Conservation (phyloP, 2,329 filamentous ascomycete species). For the Fusarium nanum region DNA sequence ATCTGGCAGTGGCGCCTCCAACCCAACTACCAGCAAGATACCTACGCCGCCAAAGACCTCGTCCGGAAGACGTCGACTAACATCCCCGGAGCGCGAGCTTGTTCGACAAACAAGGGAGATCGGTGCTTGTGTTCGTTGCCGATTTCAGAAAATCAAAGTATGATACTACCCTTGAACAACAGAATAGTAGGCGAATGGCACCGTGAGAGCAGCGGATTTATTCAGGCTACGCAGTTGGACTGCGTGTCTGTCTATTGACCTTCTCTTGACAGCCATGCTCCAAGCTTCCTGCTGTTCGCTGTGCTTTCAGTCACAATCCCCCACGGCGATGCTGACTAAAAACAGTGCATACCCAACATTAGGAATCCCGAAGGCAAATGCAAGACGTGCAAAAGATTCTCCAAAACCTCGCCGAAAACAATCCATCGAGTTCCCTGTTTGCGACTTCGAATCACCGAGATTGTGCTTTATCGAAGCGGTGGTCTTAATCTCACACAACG, state of each 20-base stretch:
- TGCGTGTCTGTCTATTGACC: background rate
- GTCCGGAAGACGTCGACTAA: slow-evolving; percentile 4
- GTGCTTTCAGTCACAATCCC: background rate
- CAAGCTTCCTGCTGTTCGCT: background rate
- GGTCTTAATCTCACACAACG: slow-evolving; percentile 58
- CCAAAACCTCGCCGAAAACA: slow-evolving; percentile 58
- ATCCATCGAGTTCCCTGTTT: slow-evolving; percentile 60
- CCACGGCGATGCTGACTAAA: slow-evolving; percentile 2
- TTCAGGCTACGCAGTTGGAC: background rate
- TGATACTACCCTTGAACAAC: background rate
- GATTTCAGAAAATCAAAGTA: slow-evolving; percentile 42
- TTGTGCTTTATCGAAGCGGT: slow-evolving; percentile 56
- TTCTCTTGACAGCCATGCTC: background rate
- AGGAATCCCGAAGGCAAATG: slow-evolving; percentile 52
- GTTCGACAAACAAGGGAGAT: slow-evolving; percentile 8
- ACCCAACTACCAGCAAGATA: background rate
- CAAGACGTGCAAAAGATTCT: slow-evolving; percentile 54
- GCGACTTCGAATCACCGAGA: slow-evolving; percentile 57
- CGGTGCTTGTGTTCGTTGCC: slow-evolving; percentile 37
- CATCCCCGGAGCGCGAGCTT: background rate
- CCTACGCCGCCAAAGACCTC: background rate
- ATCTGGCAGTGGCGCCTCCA: background rate
- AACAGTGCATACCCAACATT: slow-evolving; percentile 54
- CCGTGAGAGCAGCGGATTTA: background rate
- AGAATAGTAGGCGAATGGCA: background rate